Conservation (phyloP, 306 rosid genomes). For the Cucurbita moschata region DNA sequence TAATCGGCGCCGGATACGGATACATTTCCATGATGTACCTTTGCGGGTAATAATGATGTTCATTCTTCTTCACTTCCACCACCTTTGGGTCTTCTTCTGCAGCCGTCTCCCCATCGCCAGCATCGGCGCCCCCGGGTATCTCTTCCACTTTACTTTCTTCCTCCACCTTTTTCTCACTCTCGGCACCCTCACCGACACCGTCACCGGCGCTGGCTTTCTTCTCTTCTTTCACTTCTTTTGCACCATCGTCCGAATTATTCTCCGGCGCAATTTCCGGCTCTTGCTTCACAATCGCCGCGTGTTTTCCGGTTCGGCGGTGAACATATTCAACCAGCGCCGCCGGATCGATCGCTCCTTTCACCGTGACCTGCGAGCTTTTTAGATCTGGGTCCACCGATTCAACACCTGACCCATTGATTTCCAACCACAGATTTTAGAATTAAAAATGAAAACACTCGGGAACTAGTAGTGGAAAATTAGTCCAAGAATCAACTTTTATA, state of each 20-base stretch:
- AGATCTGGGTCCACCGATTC: slow-evolving; percentile 77
- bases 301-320: slow-evolving; percentile 62
- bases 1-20: slow-evolving; percentile 51
- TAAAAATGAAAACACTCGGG: too few relatives aligned
- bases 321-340: slow-evolving; percentile 44
- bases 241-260: neutral
- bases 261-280: slow-evolving; percentile 39
- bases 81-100: neutral
- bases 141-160: slow-evolving; percentile 6
- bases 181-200: slow-evolving; percentile 3
- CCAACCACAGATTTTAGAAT: neutral
- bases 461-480: neutral
- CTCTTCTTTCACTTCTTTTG: slow-evolving; percentile 17
- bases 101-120: slow-evolving; percentile 1
- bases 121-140: neutral
- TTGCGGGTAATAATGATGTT: slow-evolving; percentile 31
- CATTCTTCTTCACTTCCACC: slow-evolving; percentile 41
- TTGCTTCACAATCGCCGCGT: slow-evolving; percentile 52
- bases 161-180: slow-evolving; percentile 15
- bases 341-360: slow-evolving; percentile 64
- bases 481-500: neutral
- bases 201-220: slow-evolving; percentile 6
- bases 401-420: slow-evolving; percentile 34
- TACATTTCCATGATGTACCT: slow-evolving; percentile 30
- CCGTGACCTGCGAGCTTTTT: slow-evolving; percentile 57